phyloP scores from a whole-genome alignment of 2,329 filamentous ascomycete species.

The Xylaria hypoxylon region DNA sequence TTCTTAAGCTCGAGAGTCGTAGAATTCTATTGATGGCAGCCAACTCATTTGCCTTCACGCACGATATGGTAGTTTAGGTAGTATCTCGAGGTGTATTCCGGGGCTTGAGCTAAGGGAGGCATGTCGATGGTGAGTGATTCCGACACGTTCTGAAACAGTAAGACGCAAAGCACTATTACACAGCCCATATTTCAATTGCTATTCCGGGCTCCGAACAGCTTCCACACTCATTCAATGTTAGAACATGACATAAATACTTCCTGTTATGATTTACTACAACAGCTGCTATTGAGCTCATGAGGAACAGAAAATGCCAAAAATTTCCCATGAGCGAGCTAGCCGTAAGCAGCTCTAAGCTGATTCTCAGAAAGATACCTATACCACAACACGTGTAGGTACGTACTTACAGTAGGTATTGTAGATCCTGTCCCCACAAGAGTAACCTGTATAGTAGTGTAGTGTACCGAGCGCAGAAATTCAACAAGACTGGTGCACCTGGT shows the following conservation, averaged over 20 bases:
- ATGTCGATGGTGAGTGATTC: slow-evolving; percentile 33
- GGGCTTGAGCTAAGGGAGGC: slow-evolving; percentile 3
- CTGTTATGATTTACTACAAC: neutral
- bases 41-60: slow-evolving; percentile 10
- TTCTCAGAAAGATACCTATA: slow-evolving; percentile 3
- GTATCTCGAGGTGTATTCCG: slow-evolving; percentile 24
- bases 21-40: slow-evolving; percentile 7
- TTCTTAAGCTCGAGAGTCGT: neutral
- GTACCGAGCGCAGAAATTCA: neutral
- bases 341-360: slow-evolving; percentile 11
- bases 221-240: neutral
- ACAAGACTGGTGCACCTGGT: neutral
- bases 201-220: slow-evolving; percentile 36
- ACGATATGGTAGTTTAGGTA: slow-evolving; percentile 10
- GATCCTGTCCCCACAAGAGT: slow-evolving; percentile 29
- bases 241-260: neutral
- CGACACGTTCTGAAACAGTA: slow-evolving; percentile 45
- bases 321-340: slow-evolving; percentile 17
- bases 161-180: slow-evolving; percentile 23
- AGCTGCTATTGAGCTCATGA: neutral
- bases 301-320: slow-evolving; percentile 2
- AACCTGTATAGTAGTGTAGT: neutral
- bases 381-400: slow-evolving; percentile 9
- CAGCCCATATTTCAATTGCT: slow-evolving; percentile 32
- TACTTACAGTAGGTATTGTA: slow-evolving; percentile 16